Percentiles rank a stretch among this genome's conserved stretches.
Conservation (phyloP, 495 filamentous ascomycete species). For the Daldinia decipiens region DNA sequence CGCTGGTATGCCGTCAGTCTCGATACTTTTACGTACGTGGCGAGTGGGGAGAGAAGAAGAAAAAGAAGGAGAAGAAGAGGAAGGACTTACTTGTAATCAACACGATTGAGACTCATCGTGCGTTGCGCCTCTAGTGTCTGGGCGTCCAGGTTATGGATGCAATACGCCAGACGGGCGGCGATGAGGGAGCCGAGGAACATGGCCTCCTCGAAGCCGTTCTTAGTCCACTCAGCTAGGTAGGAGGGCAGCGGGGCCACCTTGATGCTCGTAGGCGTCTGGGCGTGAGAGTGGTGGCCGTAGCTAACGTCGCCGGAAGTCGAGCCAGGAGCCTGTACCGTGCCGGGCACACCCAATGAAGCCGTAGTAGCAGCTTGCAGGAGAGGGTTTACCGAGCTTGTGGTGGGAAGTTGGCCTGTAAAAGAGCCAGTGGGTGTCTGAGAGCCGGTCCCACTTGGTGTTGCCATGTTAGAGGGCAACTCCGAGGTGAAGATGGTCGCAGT, state of each 20-base stretch:
- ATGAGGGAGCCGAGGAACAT: conserved; percentile 84
- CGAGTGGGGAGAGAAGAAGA: too few relatives aligned
- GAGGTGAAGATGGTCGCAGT: conserved; percentile 95
- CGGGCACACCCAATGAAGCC: conserved; percentile 64
- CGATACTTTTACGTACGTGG: background rate
- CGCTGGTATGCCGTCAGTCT: conserved; percentile 48
- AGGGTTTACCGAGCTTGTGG: conserved; percentile 78
- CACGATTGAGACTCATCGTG: conserved; percentile 56
- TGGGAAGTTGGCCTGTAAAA: conserved; percentile 64
- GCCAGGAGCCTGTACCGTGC: conserved; percentile 51
- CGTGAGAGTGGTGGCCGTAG: conserved; percentile 73
- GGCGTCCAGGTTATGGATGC: conserved; percentile 59
- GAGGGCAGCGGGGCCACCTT: conserved; percentile 80
- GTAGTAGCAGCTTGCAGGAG: conserved; percentile 93
- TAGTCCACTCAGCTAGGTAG: conserved; percentile 95
- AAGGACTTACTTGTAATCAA: conserved; percentile 61
- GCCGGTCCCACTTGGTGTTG: conserved; percentile 88
- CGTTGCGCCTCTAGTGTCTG: conserved; percentile 53
- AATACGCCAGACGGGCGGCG: conserved; percentile 77
- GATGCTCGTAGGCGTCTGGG: conserved; percentile 88
- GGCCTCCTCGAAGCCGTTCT: conserved; percentile 80
- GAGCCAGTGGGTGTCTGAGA: conserved; percentile 83
- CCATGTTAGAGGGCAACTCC: conserved; percentile 89
- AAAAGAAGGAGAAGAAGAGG: background rate
- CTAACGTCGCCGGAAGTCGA: conserved; percentile 51